Base-by-base conservation (phyloP, 1,284 basidiomycete genomes). In the Athelia psychrophila region DNA sequence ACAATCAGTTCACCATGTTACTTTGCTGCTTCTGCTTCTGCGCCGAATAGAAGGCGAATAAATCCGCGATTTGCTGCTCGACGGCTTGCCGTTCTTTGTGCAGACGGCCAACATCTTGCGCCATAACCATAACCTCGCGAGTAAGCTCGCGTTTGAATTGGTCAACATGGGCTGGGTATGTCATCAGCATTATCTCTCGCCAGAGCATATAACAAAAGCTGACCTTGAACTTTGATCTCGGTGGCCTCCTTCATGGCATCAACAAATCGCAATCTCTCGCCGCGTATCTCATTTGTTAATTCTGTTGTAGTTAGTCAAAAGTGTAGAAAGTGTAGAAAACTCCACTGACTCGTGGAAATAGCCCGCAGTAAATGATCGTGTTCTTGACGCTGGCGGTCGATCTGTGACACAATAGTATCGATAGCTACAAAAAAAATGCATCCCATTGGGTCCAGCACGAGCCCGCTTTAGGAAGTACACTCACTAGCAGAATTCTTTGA, bases 241-340 rank as follows among this genome's bases (percentile, higher is more conserved):
- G 92, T 94, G 1, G 91, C 92, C 58, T 92, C 86, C 63, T 89
- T 89, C 91, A 94, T 95, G 16, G 91, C 89, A 59, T 95, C 92
- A 10, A 94, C 87, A 62, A 95, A 94, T 3, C 88, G 76, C 50
- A 94, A 68, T 42, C 91, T 75, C 69, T 94, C 91, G 5, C 91
- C 91, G 49, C 86, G 83, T 52, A 94, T 93, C 60, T 93, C 91
- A 49, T 81, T 78, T 1, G 85, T 84, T 9, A 94, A 76, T 63
- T 92, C 91, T 90, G 56, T 9, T 33, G 23, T 48, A 35, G 27
- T 44, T 54, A 30, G 27, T 25, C 49, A 50, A 47, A 40, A 45
- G 48, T n/a, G 42, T 13, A 23, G 22, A 49, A 19, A 23, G 19
- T 44, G n/a, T 18, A 49, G 19, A 40, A 44, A 22, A 64, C 72